Evolutionary conservation across 208 protist genomes (phyloP), one percentile per base, ranked within the genome.

Genomic region (Crithidia sp.): DNA sequence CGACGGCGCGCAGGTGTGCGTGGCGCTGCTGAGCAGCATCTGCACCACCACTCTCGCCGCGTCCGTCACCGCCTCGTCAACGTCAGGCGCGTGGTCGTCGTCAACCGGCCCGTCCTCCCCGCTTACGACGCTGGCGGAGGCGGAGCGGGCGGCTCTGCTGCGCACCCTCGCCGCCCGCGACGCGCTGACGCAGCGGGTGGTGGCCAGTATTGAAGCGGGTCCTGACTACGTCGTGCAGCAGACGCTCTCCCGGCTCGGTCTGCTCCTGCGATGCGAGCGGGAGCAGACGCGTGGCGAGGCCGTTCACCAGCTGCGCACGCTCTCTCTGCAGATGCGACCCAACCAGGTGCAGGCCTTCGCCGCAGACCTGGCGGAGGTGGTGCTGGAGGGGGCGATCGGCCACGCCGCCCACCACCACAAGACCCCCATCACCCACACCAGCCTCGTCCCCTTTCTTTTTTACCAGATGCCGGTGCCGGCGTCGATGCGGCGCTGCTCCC

Each of bases 1-100:
- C 5, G 90, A 95, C 56, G 86, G 72, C 49, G 81, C 90, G 10
- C 92, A 94, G 67, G 82, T 83, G 45, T 95, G 92, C 74, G 77
- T 95, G 52, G 69, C 84, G 44, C 90, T 91, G 66, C 81, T 97
- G 53, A 85, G 83, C 52, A 86, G 81, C 58, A 82, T 97, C 52
- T 90, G 88, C 76, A 80, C 81, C 28, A 69, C 79, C 44, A 84
- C 82, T 4, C 73, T 94, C 28, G 67, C 49, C 39, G 63, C 67
- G 58, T 54, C 76, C n/a, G 56, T 60, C 39, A 40, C 79, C 8
- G 57, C 63, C 40, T 14, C 61, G 40, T 53, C 64, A 12, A 57
- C 75, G 0, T 28, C 28, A 28, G 28, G 28, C 8, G 10, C 63
- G n/a, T 14, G 58, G 55, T 39, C 36, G 55, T 19, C 41, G 7